Evolutionary conservation across 2,329 filamentous ascomycete genomes (phyloP).

Genomic region (Chrysoporthe cubensis): DNA sequence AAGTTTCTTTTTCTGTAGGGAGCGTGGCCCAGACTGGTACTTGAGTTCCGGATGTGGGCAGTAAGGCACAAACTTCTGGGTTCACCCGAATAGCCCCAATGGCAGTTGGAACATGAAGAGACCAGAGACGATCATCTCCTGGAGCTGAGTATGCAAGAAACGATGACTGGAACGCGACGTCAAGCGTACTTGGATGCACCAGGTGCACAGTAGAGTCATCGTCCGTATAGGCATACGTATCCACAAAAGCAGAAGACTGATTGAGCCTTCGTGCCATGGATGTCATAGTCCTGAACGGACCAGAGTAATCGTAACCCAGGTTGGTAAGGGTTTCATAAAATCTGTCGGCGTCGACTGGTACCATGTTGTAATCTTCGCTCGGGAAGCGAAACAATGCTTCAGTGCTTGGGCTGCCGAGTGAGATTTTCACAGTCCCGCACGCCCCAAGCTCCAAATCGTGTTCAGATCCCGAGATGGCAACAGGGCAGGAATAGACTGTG

Average conservation of each 20-base stretch:
- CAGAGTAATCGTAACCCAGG: constrained; percentile 21
- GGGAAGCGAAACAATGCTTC: neutral
- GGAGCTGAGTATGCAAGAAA: constrained; percentile 41
- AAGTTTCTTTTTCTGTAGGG: neutral
- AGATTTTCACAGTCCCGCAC: neutral
- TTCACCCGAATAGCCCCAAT: neutral
- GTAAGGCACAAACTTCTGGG: neutral
- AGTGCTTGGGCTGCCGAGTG: neutral
- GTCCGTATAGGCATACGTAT: neutral
- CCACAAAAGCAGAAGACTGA: constrained; percentile 2
- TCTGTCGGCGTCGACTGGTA: constrained; percentile 14
- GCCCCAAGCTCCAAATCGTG: neutral
- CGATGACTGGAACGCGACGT: constrained; percentile 41
- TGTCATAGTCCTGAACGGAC: neutral
- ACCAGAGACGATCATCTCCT: constrained; percentile 39
- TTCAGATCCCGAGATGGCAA: neutral
- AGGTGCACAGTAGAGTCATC: constrained; percentile 26
- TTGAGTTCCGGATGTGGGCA: neutral
- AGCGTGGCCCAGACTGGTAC: neutral
- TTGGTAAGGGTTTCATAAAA: constrained; percentile 23
- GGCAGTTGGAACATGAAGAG: constrained; percentile 24
- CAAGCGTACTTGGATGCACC: constrained; percentile 41
- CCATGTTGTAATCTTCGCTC: neutral
- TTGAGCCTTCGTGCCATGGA: constrained; percentile 1
- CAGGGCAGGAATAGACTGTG: neutral